Evolutionary conservation across 768 basidiomycete species (phyloP).

Genomic region (Sporobolomyces phaffii): DNA sequence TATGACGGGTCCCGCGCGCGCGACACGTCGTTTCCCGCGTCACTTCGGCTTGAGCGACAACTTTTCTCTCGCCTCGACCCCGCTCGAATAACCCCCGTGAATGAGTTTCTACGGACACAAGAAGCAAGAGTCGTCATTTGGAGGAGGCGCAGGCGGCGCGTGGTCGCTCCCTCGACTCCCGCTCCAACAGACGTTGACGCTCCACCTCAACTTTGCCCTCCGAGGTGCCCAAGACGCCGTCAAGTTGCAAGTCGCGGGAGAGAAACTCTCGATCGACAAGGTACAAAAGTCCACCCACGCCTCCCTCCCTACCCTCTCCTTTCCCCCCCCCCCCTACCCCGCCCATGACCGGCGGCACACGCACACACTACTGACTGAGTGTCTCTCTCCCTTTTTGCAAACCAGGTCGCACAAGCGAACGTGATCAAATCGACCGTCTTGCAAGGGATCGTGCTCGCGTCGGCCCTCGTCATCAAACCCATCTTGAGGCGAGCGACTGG

Average conservation of each 20-base stretch:
- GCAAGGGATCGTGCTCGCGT: constrained; percentile 39
- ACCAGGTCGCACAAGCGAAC: constrained; percentile 33
- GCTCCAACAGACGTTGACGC: constrained; percentile 11
- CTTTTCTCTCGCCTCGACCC: neutral
- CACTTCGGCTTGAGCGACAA: too few species aligned
- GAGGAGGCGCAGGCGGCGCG: neutral
- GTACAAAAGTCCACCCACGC: too few species aligned
- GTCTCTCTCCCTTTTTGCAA: neutral
- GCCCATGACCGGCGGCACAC: too few species aligned
- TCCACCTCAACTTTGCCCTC: constrained; percentile 26
- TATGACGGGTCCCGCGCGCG: too few species aligned
- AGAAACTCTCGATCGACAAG: constrained; percentile 27
- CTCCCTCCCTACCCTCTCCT: neutral
- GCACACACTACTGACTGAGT: neutral
- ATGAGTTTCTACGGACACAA: constrained; percentile 23
- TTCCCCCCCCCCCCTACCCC: too few species aligned
- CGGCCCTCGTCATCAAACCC: constrained; percentile 40
- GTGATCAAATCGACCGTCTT: constrained; percentile 35
- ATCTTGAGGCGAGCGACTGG: constrained; percentile 26
- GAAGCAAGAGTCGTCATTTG: constrained; percentile 14
- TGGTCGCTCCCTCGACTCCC: constrained; percentile 27
- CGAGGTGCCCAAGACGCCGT: constrained; percentile 10
- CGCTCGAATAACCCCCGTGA: too few species aligned
- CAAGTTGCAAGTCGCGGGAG: constrained; percentile 12
- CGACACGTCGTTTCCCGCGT: neutral